Base-by-base conservation (phyloP, 2,329 filamentous ascomycete species). In the Sporothrix humicola region DNA sequence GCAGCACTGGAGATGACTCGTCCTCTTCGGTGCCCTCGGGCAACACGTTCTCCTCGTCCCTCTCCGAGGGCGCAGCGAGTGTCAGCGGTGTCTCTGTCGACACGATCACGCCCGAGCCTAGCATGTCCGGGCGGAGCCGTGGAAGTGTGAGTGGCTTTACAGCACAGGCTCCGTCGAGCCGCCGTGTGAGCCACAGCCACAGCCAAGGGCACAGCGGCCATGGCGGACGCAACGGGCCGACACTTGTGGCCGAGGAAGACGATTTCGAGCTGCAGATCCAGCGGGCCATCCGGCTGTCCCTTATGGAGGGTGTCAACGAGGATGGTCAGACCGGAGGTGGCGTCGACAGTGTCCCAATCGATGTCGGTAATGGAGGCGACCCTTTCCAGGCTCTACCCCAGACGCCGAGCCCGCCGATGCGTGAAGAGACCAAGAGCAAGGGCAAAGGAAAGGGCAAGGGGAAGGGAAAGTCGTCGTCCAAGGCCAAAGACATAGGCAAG, bases 261-360 rank as follows among this genome's bases (percentile, higher is more conserved):
- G 86, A 89, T 31, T 89, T 88, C 74, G 89, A 91, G 78, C 84
- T 85, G 69, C 87, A 89, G 77, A 85, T 91, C 10, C 89, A 91
- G 80, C 85, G 88, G 71, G 90, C 89, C 0, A 88, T 91, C 54
- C 86, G 89, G 0, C 82, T 91, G 10, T 90, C 88, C 1, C 81
- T 91, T 7, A 82, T 90, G 70, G 89, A 91, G 76, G 84, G 85
- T 6, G 83, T 85, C 52, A 85, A 87, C 71, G 86, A 87, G 42
- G 77, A 79, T 1, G 31, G 8, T 10, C 61, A 6, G 3, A 9
- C 2, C 12, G 42, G 3, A 13, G 20, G 0, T 2, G n/a, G 10
- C 0, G 54, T 13, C 12, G 31, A 37, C 2, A 37, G 7, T 37
- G 31, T 3, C 3, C 31, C 31, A 5, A 37, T 37, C 31, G 31